Conservation (phyloP, 805 yeast genomes). For the Candida maesae region DNA sequence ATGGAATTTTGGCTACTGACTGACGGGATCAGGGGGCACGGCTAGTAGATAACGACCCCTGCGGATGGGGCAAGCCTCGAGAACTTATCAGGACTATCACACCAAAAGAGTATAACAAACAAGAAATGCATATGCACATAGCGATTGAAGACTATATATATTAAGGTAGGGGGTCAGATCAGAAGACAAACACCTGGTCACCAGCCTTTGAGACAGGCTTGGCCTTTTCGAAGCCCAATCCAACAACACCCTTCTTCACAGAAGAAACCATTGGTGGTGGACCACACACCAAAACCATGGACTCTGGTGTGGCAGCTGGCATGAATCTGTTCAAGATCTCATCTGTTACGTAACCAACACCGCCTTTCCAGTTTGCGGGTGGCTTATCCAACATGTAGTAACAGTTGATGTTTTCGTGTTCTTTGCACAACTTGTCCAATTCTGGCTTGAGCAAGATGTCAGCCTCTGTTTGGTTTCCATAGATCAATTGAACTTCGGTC, state of each 20-base stretch:
- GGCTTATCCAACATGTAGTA: conserved; percentile 72
- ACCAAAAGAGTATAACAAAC: too few species aligned
- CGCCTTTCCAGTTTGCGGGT: conserved; percentile 70
- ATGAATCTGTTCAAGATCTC: conserved; percentile 63
- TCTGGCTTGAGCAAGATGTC: conserved; percentile 82
- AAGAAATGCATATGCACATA: neutral
- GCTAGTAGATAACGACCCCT: too few species aligned
- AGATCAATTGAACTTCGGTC: conserved; percentile 70
- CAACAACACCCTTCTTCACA: conserved; percentile 72
- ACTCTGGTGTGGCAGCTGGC: conserved; percentile 56
- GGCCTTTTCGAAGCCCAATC: conserved; percentile 76
- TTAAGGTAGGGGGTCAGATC: conserved; percentile 22
- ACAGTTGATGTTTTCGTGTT: conserved; percentile 58
- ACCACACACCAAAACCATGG: conserved; percentile 82
- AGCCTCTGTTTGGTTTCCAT: conserved; percentile 75
- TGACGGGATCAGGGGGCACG: too few species aligned
- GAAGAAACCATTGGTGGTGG: conserved; percentile 92
- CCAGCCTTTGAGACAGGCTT: conserved; percentile 86
- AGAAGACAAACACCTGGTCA: conserved; percentile 87
- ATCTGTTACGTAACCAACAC: conserved; percentile 74
- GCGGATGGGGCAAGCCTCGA: too few species aligned
- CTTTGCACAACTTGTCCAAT: conserved; percentile 59
- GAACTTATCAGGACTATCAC: too few species aligned
- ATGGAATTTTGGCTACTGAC: too few species aligned
- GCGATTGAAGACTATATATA: too few species aligned